Evolutionary conservation across 2,329 filamentous ascomycete species (phyloP), one percentile per base, ranked within the genome.

Genomic region (Fulvia fulva): DNA sequence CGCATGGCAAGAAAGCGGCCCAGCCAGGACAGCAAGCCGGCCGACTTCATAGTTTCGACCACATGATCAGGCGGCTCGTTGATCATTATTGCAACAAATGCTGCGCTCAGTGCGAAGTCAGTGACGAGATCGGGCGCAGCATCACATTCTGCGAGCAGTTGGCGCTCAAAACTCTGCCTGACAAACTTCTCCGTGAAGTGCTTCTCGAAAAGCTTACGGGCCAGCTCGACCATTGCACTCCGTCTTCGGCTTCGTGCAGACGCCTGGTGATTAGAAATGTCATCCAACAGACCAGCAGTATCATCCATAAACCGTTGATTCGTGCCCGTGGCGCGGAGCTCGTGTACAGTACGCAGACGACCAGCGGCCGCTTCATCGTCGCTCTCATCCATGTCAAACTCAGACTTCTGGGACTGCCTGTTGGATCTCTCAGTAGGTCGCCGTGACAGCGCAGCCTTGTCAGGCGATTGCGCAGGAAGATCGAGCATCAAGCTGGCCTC

Each of bases 151-250:
- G 82, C 79, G 53, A 91, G 82, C 16, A 97, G 78, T 28, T 82
- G 83, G 55, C 85, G 81, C 61, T 90, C 88, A 56, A 88, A 84
- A 6, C 85, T 84, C 64, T 90, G 87, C 61, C 91, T 87, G 21
- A 88, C 81, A 66, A 96, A 91, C 61, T 89, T 86, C 19, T 80
- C 78, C 26, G 84, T 77, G 65, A 89, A 91, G 0, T 78, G 78
- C 66, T 86, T 85, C 51, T 87, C 79, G 2, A 75, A 64, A 57
- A 86, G 73, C 63, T 82, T 84, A 25, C 70, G 72, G 53, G 79
- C 78, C n/a, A 87, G 71, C 54, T 85, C 82, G 41, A 83, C 71
- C 59, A 86, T 74, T 2, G 80, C 80, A 65, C 75, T 82, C 45
- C 83, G 78, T 59, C 78, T 76, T 32, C 77, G 75, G 3, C 80